Base-by-base conservation (phyloP, 495 filamentous ascomycete genomes). In the Cryomyces minteri region DNA sequence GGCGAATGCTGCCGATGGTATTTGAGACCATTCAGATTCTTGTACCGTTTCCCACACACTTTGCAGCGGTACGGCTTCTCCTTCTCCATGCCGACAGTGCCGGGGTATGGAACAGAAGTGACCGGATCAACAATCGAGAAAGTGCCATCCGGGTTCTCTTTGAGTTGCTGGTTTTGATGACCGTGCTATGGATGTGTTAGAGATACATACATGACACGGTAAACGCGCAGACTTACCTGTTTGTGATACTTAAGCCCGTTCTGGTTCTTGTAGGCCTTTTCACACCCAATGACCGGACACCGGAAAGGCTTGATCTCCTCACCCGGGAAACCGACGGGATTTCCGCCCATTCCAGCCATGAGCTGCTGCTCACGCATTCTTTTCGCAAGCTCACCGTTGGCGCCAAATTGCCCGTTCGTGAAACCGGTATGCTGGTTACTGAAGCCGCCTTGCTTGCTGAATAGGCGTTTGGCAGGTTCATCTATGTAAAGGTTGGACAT, bases 211-310 rank as follows among this genome's bases (percentile, higher is more conserved):
- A 45, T 25, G 5, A 41, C 37, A 38, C 32, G 44, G 32, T 32
- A 30, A 2, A 47, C 29, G 30, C 40, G 31, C 12, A n/a, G 11
- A 69, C 76, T 63, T 69, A 82, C 78, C 59, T 71, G 72, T 57
- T 81, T 80, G 66, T 83, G 79, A 56, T 83, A 83, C 60, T 96
- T 96, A 32, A 99, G 68, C 32, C 90, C 90, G 54, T 99, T 99
- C 55, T 96, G 90, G 60, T 99, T 99, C 71, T 99, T 99, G 62
- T 99, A 99, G 10, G 90, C 90, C 68, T 99, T 99, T 61, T 99
- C 90, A 57, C 90, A 99, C 12, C 90, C 90, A 55, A 96, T 93
- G 39, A 99, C 90, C 6, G 92, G 90, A 59, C 90, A 99, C 55
- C 82, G 81, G 71, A 93, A 96, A 0, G 90, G 90, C 65, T 95